Conservation (phyloP, 306 rosid genomes). For the Glycyrrhiza uralensis region DNA sequence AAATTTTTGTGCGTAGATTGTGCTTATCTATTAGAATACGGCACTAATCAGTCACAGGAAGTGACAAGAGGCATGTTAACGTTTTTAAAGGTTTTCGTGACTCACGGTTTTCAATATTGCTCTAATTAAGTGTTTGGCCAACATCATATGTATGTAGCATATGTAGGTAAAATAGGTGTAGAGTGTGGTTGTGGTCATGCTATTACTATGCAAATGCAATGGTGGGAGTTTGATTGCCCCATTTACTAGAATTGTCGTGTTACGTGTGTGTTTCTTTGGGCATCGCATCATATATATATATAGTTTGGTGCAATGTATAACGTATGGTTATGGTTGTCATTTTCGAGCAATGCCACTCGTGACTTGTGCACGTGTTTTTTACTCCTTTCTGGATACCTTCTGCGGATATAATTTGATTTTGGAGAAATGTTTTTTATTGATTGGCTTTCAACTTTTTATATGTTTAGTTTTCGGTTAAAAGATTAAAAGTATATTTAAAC, state of each 20-base stretch:
- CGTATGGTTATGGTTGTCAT: slow-evolving; percentile 11
- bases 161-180: background rate
- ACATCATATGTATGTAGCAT: background rate
- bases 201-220: background rate
- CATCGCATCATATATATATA: too few relatives aligned
- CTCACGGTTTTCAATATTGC: slow-evolving; percentile 21
- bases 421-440: too few relatives aligned
- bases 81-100: slow-evolving; percentile 4
- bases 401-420: background rate
- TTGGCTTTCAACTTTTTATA: too few relatives aligned
- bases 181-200: slow-evolving; percentile 6
- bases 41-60: slow-evolving; percentile 32
- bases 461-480: too few relatives aligned
- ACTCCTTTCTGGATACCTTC: background rate
- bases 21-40: slow-evolving; percentile 36
- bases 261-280: slow-evolving; percentile 16
- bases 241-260: slow-evolving; percentile 18
- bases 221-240: slow-evolving; percentile 25
- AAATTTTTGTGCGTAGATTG: background rate
- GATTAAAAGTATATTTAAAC: too few relatives aligned
- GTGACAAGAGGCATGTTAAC: slow-evolving; percentile 17
- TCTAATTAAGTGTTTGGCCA: background rate
- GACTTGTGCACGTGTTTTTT: slow-evolving; percentile 5
- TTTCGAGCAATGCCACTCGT: slow-evolving; percentile 23
- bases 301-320: slow-evolving; percentile 2